Conservation (phyloP, 2,329 filamentous ascomycete genomes). For the Monosporascus sp. region DNA sequence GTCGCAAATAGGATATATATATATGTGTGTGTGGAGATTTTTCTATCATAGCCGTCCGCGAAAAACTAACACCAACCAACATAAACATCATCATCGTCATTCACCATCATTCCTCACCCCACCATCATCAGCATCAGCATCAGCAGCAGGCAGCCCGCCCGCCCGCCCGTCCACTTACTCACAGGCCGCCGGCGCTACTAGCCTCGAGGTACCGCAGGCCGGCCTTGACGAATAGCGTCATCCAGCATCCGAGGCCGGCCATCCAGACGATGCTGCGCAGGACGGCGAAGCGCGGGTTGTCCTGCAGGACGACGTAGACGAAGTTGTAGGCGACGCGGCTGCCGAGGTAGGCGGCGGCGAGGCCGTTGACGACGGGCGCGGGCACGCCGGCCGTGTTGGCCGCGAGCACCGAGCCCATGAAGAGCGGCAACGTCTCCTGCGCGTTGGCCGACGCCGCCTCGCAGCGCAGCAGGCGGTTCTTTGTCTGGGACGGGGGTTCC, state of each 20-base stretch:
- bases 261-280: constrained; percentile 35
- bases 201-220: constrained; percentile 21
- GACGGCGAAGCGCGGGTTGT: constrained; percentile 30
- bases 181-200: not conserved
- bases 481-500: constrained; percentile 8
- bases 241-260: constrained; percentile 25
- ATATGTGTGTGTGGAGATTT: too few relatives aligned
- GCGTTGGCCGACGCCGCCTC: constrained; percentile 15
- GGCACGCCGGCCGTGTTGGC: constrained; percentile 39
- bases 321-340: constrained; percentile 35
- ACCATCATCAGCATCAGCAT: too few relatives aligned
- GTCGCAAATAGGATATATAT: too few relatives aligned
- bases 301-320: constrained; percentile 38
- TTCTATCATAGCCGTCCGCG: too few relatives aligned
- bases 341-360: constrained; percentile 34
- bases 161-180: constrained; percentile 1
- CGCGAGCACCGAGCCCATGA: constrained; percentile 32
- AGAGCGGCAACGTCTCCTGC: constrained; percentile 14
- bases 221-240: constrained; percentile 37
- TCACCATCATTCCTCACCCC: too few relatives aligned
- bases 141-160: too few relatives aligned
- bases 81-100: too few relatives aligned
- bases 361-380: constrained; percentile 30
- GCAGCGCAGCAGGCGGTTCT: constrained; percentile 14
- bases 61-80: too few relatives aligned